These are phyloP conservation scores for Hemerocallis citrina DNA, from an alignment of 106 monocot genomes.

Conservation along the genomic window DNA sequence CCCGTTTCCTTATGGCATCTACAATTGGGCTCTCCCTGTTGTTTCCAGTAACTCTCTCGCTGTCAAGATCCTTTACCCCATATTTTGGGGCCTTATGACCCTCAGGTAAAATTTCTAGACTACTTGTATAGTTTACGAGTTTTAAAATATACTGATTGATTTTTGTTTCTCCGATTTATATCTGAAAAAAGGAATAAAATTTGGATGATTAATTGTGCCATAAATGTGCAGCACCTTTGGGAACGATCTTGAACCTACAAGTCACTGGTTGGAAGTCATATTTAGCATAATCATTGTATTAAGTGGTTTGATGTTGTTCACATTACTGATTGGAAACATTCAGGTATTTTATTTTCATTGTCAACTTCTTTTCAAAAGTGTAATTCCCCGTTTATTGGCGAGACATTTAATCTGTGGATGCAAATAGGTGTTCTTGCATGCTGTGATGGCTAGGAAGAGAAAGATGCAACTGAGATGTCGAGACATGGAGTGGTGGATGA, in stretches of 20 bases:
- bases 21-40: slow-evolving; percentile 69
- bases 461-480: slow-evolving; percentile 80
- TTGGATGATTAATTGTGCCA: too few relatives aligned
- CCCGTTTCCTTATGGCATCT: slow-evolving; percentile 68
- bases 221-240: slow-evolving; percentile 93
- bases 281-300: slow-evolving; percentile 74
- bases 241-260: slow-evolving; percentile 85
- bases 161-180: too few relatives aligned
- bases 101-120: slow-evolving; percentile 52
- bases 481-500: slow-evolving; percentile 99
- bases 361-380: neutral
- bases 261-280: slow-evolving; percentile 85
- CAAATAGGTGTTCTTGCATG: slow-evolving; percentile 74
- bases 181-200: too few relatives aligned
- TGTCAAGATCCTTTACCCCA: slow-evolving; percentile 85
- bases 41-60: slow-evolving; percentile 70
- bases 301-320: slow-evolving; percentile 87
- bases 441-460: slow-evolving; percentile 78
- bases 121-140: too few relatives aligned
- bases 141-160: too few relatives aligned
- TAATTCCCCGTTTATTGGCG: neutral
- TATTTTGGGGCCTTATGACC: slow-evolving; percentile 95
- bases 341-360: slow-evolving; percentile 41
- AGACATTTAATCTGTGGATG: neutral
- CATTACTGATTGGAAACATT: slow-evolving; percentile 87